A percentile compares a stretch with the other conserved stretches of the same genome.
Conservation (phyloP, 2,329 filamentous ascomycete species). For the Fusarium xyrophilum region DNA sequence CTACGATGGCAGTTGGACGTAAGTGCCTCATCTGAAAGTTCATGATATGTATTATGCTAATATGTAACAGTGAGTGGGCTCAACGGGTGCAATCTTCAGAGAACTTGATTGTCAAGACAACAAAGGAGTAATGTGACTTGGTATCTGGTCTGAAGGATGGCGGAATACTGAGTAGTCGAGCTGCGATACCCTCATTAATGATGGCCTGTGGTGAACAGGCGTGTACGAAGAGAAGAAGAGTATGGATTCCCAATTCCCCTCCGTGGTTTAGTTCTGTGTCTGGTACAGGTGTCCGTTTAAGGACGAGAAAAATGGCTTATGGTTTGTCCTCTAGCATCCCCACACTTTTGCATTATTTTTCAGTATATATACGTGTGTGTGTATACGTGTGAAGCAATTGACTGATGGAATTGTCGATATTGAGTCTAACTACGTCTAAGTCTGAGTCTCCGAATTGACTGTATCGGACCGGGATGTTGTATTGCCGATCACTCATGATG, state of each 20-base stretch:
- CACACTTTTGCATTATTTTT: constrained; percentile 33
- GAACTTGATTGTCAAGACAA: constrained; percentile 65
- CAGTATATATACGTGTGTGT: constrained; percentile 19
- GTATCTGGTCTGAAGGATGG: constrained; percentile 24
- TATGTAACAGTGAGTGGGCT: constrained; percentile 66
- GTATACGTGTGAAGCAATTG: constrained; percentile 34
- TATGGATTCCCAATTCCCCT: constrained; percentile 37
- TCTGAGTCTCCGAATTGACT: not conserved
- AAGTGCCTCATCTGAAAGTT: constrained; percentile 54
- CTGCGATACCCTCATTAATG: constrained; percentile 45
- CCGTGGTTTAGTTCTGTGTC: constrained; percentile 34
- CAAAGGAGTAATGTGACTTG: constrained; percentile 38
- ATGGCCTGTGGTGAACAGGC: constrained; percentile 38
- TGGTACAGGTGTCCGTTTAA: constrained; percentile 25
- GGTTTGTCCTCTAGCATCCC: constrained; percentile 31
- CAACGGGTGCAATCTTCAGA: constrained; percentile 68
- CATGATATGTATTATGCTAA: constrained; percentile 7
- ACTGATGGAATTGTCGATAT: constrained; percentile 25
- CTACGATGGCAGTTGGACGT: constrained; percentile 99
- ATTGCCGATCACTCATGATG: constrained; percentile 23
- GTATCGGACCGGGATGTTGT: constrained; percentile 2
- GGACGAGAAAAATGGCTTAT: constrained; percentile 24
- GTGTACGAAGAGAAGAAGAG: constrained; percentile 40
- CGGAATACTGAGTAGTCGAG: constrained; percentile 30
- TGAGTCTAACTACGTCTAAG: not conserved